Base-by-base conservation (phyloP, 2,329 filamentous ascomycete species). In the Huntiella moniliformis region DNA sequence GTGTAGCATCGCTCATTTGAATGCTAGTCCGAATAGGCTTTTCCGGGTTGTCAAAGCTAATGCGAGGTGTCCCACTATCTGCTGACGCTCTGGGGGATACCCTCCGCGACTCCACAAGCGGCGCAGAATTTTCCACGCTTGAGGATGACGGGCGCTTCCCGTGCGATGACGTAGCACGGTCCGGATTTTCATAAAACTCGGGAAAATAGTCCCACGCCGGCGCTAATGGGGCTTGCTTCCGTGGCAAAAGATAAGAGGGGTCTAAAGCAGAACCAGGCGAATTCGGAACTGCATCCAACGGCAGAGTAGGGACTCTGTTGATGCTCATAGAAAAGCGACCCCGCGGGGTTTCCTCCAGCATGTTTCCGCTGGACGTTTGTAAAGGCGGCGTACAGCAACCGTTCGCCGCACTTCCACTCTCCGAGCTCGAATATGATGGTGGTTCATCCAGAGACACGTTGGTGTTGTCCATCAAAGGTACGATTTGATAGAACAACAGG, bases 401-500 rank as follows among this genome's bases (percentile, higher is more conserved):
- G 22, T 28, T 28, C 22, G 22, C 22, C 22, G 22, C 22, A 8
- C 22, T 28, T 28, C 22, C 22, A 28, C 22, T 28, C 22, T 28
- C 22, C 6, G 67, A 67, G 45, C 73, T 68, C 41, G 68, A 63
- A 53, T 79, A 79, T 1, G 74, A 73, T 1, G 75, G 75, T 3
- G 74, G 75, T 32, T 67, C 67, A 31, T 67, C 63, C 5, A 68
- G 66, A 0, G 65, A 63, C 4, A 69, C 68, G 1, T 63, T 57
- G 1, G 67, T 64, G 5, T 80, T 71, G 47, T 87, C 82, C 28
- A 84, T 74, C 55, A 92, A 85, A 0, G 88, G 87, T 28, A 92
- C 73, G 36, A 96, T 83, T 59, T 95, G 88, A 56, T 95, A 98
- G 60, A 96, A 96, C 0, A 98, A 67, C 5, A 96, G 71, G 58